A percentile compares a stretch with the other conserved stretches of the same genome.
Evolutionary conservation across 2,329 filamentous ascomycete genomes (phyloP).

Genomic region (Magnaporthales sp.): DNA sequence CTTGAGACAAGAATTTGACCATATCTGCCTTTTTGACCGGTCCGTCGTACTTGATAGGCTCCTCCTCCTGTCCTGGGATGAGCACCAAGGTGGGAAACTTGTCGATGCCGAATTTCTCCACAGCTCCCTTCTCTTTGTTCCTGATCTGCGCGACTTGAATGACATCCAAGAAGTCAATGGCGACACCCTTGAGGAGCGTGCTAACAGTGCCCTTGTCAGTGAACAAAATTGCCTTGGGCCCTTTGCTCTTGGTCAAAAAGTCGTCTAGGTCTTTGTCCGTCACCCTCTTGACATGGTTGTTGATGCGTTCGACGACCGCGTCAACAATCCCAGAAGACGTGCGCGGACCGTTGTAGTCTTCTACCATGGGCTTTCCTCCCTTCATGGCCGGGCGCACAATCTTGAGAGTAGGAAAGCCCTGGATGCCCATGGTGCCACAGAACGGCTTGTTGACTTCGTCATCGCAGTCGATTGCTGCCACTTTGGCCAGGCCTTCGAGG

Average conservation of each 20-base stretch:
- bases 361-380: slow-evolving; percentile 67
- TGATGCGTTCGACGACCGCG: slow-evolving; percentile 76
- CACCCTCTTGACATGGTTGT: slow-evolving; percentile 79
- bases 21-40: slow-evolving; percentile 80
- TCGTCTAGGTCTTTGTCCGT: slow-evolving; percentile 69
- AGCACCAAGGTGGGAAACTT: slow-evolving; percentile 77
- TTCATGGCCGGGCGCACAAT: slow-evolving; percentile 77
- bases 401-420: slow-evolving; percentile 95
- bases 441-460: slow-evolving; percentile 85
- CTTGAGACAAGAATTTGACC: slow-evolving; percentile 73
- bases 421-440: slow-evolving; percentile 75
- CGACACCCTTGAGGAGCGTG: slow-evolving; percentile 71
- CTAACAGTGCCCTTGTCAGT: slow-evolving; percentile 88
- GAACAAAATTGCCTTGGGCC: slow-evolving; percentile 80
- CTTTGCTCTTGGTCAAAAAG: slow-evolving; percentile 51
- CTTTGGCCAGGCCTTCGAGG: slow-evolving; percentile 85
- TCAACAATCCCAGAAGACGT: slow-evolving; percentile 83
- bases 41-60: slow-evolving; percentile 67
- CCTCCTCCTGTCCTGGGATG: slow-evolving; percentile 60
- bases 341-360: slow-evolving; percentile 83
- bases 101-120: slow-evolving; percentile 65
- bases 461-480: slow-evolving; percentile 92
- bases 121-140: slow-evolving; percentile 64
- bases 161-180: slow-evolving; percentile 80
- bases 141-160: slow-evolving; percentile 77